Base-by-base conservation (phyloP, 1,284 basidiomycete species). In the Violaceomyces palustris region DNA sequence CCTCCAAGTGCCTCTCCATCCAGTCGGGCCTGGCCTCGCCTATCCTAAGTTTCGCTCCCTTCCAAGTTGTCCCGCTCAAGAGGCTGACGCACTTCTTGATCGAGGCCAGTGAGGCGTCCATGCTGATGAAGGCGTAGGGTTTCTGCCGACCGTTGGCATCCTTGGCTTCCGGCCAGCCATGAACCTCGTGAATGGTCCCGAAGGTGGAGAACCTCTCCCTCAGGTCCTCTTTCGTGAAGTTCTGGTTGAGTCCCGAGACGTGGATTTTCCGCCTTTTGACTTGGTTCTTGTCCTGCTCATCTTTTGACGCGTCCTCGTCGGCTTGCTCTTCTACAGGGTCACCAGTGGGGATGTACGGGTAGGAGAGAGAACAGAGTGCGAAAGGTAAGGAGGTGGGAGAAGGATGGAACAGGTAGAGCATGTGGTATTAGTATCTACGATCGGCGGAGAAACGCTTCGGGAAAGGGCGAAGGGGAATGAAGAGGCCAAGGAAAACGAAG, bases 51-150 rank as follows among this genome's bases (percentile, higher is more conserved):
- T 58, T 69, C 8, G 59, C 47, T 3, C 65, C 67, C 24, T 69
- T 71, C 69, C 69, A 72, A 15, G 63, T 55, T 14, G 66, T 61
- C 14, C 64, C 64, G 15, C 54, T 62, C 3, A 72, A 42, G 7
- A 60, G 35, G 25, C 62, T 65, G 34, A 67, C 52, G 41, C 61
- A 58, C 12, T 52, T 40, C 21, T 51, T 36, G 27, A 70, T 45
- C 45, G 67, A 58, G 4, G 42, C 31, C 2, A 45, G 50, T 2
- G 61, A 40, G n/a, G 61, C 57, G 28, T 43, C 42, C 6, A 72
- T 22, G 15, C 64, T 69, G 7, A 61, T 34, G 35, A 64, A 71
- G 14, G 58, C 61, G 28, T 54, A 69, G 2, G 59, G 56, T 10
- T 47, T 47, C 9, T 50, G 41, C 23, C 51, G 37, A 2, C 67